phyloP scores from a whole-genome alignment of 1,139 yeast genomes.

The Spencermartinsiella ligniputridi region DNA sequence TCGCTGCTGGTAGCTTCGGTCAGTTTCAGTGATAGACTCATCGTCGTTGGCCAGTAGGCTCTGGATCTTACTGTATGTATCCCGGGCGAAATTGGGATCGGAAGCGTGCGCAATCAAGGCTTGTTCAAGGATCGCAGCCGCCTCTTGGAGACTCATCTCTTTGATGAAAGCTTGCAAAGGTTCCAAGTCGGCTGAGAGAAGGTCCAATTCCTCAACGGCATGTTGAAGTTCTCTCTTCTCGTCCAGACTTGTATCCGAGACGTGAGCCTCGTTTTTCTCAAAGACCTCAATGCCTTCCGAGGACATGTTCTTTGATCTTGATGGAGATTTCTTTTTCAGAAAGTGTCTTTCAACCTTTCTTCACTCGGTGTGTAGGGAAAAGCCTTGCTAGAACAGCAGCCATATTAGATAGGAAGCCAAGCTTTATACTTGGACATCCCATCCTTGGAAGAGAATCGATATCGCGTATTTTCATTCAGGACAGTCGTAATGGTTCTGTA shows the following conservation, averaged over 20 bases:
- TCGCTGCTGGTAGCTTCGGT: conserved; percentile 1
- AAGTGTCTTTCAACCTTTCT: no score
- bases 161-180: background rate
- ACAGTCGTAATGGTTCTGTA: no score
- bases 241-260: background rate
- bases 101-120: conserved; percentile 39
- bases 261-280: background rate
- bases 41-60: conserved; percentile 26
- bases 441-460: background rate
- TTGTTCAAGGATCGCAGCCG: conserved; percentile 39
- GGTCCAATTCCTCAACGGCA: background rate
- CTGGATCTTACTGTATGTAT: conserved; percentile 32
- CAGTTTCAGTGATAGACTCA: background rate
- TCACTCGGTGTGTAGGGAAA: no score
- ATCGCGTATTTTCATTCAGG: no score
- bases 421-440: background rate
- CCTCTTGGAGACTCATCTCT: conserved; percentile 29
- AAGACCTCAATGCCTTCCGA: background rate
- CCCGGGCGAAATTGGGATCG: conserved; percentile 48
- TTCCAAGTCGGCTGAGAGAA: background rate
- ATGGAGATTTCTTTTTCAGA: no score
- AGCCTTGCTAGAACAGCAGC: no score
- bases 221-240: background rate
- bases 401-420: no score
- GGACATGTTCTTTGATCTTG: background rate